phyloP scores from a whole-genome alignment of 176 grass and related monocot species.

The Rhynchospora breviuscula region DNA sequence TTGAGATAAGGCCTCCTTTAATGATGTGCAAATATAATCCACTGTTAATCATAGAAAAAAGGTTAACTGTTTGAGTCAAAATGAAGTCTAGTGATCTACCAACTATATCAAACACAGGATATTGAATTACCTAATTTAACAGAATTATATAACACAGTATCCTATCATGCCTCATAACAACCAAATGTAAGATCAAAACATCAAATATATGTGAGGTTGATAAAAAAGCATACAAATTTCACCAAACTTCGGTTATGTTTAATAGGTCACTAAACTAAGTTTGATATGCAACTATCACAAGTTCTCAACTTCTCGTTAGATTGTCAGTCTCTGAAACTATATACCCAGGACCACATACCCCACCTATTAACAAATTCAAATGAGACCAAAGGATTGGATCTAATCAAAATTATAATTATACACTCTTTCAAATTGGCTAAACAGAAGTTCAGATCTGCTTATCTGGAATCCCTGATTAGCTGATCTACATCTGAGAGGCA shows the following conservation, averaged over 20 bases:
- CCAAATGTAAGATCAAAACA: neutral
- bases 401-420: neutral
- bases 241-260: neutral
- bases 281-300: neutral
- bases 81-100: neutral
- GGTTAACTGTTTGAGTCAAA: neutral
- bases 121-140: neutral
- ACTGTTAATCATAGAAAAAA: neutral
- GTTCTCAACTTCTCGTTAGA: neutral
- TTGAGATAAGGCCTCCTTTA: neutral
- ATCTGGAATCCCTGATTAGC: neutral
- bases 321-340: neutral
- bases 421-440: neutral
- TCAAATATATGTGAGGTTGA: neutral
- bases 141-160: neutral
- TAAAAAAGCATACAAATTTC: neutral
- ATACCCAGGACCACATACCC: neutral
- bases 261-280: neutral
- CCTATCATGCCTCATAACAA: neutral
- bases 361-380: constrained; percentile 1
- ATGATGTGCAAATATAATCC: neutral
- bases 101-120: neutral
- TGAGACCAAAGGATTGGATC: neutral
- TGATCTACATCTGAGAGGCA: neutral
- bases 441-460: constrained; percentile 1